These are phyloP conservation scores for Chaetoceros tenuissimus DNA, from an alignment of 108 stramenopile species.

Conservation along the genomic window DNA sequence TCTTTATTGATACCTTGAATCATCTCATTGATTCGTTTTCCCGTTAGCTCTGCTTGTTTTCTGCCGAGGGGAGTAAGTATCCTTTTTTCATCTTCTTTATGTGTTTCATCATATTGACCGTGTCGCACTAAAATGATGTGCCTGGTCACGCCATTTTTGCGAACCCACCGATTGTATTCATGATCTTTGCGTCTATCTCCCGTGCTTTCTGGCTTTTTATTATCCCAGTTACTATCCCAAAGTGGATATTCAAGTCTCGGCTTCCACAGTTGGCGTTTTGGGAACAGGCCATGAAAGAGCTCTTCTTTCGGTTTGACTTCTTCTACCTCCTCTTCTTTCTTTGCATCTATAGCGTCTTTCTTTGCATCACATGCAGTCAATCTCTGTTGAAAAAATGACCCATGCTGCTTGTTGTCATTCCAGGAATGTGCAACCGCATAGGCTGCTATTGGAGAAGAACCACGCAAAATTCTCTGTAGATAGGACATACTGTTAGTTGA, in stretches of 20 bases:
- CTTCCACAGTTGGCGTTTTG: conserved; percentile 65
- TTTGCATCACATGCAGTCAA: too few species aligned
- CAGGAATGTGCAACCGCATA: too few species aligned
- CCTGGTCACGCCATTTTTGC: conserved; percentile 71
- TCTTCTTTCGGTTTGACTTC: background rate
- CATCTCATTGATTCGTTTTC: conserved; percentile 58
- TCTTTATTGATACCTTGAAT: conserved; percentile 45
- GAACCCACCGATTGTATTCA: conserved; percentile 19
- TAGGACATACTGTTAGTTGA: too few species aligned
- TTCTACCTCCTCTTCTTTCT: too few species aligned
- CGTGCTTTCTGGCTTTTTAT: conserved; percentile 21
- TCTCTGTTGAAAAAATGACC: too few species aligned
- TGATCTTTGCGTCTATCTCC: conserved; percentile 2
- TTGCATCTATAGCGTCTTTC: too few species aligned
- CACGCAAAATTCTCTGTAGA: too few species aligned
- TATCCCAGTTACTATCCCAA: conserved; percentile 84
- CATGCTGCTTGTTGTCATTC: too few species aligned
- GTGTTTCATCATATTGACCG: conserved; percentile 86
- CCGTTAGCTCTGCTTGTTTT: conserved; percentile 76
- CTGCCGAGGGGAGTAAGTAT: conserved; percentile 77
- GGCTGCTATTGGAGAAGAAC: too few species aligned
- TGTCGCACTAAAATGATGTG: conserved; percentile 84
- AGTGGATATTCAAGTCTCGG: conserved; percentile 70
- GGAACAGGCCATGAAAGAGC: conserved; percentile 54
- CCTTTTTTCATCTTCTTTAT: conserved; percentile 64